These are phyloP conservation scores for Nitzschia palea DNA, from an alignment of 108 stramenopile genomes.

Conservation along the genomic window DNA sequence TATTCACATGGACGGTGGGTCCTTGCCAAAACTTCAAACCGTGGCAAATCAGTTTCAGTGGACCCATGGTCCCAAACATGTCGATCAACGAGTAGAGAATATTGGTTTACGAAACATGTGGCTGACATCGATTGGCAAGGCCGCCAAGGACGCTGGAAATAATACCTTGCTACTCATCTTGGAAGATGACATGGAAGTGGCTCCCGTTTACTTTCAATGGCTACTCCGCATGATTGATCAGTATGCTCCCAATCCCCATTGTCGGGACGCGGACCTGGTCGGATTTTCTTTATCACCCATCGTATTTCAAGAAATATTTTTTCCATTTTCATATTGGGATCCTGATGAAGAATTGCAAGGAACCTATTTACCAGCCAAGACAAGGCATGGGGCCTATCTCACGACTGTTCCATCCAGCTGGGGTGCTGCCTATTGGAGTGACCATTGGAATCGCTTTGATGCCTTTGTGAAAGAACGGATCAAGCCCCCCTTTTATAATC, in stretches of 20 bases:
- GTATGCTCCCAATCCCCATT: background rate
- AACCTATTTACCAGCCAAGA: background rate
- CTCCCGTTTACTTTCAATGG: constrained; percentile 9
- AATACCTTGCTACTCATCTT: background rate
- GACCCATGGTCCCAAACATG: background rate
- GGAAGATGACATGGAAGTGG: background rate
- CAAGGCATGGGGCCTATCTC: background rate
- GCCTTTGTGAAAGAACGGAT: background rate
- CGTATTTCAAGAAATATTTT: background rate
- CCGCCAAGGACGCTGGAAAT: background rate
- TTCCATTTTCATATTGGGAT: background rate
- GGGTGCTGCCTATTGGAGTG: constrained; percentile 2
- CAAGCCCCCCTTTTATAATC: background rate
- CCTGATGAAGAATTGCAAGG: background rate
- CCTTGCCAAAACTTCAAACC: background rate
- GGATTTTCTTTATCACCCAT: background rate
- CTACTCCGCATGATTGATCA: background rate
- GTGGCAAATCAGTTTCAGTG: background rate
- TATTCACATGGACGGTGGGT: background rate
- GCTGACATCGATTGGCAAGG: background rate
- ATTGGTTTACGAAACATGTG: background rate
- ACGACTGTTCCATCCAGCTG: background rate
- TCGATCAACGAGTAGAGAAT: background rate
- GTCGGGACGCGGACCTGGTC: background rate
- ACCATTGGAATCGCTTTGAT: background rate